Evolutionary conservation across 1,139 yeast genomes (phyloP), one percentile per base, ranked within the genome.

Genomic region (Schwanniomyces etchellsii): DNA sequence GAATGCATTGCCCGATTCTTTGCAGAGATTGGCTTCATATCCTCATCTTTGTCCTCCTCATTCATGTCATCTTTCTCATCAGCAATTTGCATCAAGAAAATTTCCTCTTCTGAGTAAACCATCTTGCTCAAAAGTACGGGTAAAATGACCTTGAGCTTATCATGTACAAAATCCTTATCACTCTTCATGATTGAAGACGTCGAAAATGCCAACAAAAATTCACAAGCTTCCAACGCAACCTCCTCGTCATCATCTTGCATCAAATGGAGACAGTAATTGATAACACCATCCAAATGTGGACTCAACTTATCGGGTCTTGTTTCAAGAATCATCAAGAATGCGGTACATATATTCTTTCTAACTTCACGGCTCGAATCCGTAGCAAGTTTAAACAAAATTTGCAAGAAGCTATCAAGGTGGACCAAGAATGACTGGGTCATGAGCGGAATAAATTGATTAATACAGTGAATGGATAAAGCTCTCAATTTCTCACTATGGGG

Each of bases 211-310:
- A 91, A 68, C 39, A 93, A 63, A 46, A 91, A 88, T 57, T 91
- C 98, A 56, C 96, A 86, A 2, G 95, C 97, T 52, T 88, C 96
- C 30, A 88, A 64, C 0, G 95, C 83, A 24, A 88, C 93, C 34
- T 70, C 79, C 39, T 83, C 93, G 6, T 61, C 58, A 21, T 57
- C 55, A 40, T 72, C 77, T 38, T 74, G 73, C 63, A 91, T 77
- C 39, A 89, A 74, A 53, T 89, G 96, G 35, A 86, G 57, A 50
- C 91, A 79, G 60, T 84, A 91, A 43, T 80, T 75, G 30, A 91
- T 74, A 12, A 91, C 88, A 4, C 97, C 97, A 34, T 73, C 78
- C 36, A 91, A 56, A 51, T 89, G 95, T 6, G 91, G 89, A 30
- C 72, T 58, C 28, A 91, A 63, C 51, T 81, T 82, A 45, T 85